phyloP scores from a whole-genome alignment of 306 rosid genomes.

The Boehmeria nivea region DNA sequence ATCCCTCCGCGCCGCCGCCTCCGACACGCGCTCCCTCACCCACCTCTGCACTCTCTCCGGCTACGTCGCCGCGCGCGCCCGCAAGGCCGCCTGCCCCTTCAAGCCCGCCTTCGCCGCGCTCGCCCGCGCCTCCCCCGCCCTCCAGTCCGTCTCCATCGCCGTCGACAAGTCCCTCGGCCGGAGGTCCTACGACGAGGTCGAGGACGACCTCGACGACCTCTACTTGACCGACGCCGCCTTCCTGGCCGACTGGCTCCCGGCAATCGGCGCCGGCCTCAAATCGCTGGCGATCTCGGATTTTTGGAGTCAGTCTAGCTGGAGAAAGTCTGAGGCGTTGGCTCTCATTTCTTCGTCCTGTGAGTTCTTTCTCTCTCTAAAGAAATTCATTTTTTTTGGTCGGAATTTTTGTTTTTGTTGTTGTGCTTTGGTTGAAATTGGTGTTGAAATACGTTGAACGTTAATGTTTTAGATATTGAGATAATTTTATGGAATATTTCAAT shows the following conservation, averaged over 20 bases:
- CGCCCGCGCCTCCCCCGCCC: constrained; percentile 40
- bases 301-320: constrained; percentile 73
- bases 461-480: too few species aligned
- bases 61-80: too few species aligned
- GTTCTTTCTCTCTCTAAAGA: constrained; percentile 12
- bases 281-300: constrained; percentile 48
- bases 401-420: too few species aligned
- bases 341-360: constrained; percentile 52
- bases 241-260: constrained; percentile 39
- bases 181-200: constrained; percentile 39
- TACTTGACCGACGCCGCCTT: constrained; percentile 37
- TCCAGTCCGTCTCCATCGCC: constrained; percentile 14
- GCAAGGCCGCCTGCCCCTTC: constrained; percentile 35
- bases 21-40: constrained; percentile 38
- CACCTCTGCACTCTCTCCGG: constrained; percentile 40
- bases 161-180: constrained; percentile 31
- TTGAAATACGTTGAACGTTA: too few species aligned
- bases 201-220: constrained; percentile 52
- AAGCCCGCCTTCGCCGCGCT: too few species aligned
- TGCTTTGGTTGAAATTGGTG: too few species aligned
- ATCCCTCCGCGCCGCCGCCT: constrained; percentile 29
- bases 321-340: constrained; percentile 41
- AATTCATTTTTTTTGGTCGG: neutral
- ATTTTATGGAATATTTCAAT: too few species aligned
- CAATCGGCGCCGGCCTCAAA: constrained; percentile 24